phyloP scores from a whole-genome alignment of 305 asterid species.

The Fraxinus albicans region DNA sequence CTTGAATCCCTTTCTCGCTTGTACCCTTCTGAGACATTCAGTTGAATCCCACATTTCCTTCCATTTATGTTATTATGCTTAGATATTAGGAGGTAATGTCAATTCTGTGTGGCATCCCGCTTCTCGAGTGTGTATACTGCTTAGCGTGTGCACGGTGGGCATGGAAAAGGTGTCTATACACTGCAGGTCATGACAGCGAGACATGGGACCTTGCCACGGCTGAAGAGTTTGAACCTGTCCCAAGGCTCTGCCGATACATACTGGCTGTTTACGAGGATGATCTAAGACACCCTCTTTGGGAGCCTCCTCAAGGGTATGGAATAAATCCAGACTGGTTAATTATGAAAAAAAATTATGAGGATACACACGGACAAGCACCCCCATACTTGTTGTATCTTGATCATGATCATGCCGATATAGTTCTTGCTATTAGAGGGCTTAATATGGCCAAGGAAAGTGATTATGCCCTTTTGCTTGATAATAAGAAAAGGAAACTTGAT shows the following conservation, averaged over 20 bases:
- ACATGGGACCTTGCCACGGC: conserved; percentile 68
- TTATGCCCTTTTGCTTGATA: conserved; percentile 69
- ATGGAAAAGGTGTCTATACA: conserved; percentile 79
- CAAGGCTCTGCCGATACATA: conserved; percentile 75
- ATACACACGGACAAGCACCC: conserved; percentile 64
- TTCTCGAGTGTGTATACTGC: conserved; percentile 78
- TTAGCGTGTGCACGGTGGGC: conserved; percentile 85
- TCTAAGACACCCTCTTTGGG: conserved; percentile 65
- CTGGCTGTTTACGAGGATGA: conserved; percentile 77
- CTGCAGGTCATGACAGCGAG: conserved; percentile 81
- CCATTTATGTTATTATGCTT: conserved; percentile 7
- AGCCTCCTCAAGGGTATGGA: conserved; percentile 79
- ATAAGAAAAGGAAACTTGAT: conserved; percentile 62
- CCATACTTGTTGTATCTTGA: conserved; percentile 72
- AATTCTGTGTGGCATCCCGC: conserved; percentile 67
- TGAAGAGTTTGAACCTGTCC: conserved; percentile 79
- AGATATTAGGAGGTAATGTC: conserved; percentile 46
- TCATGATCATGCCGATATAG: conserved; percentile 69
- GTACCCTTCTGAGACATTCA: not conserved
- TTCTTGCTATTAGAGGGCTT: conserved; percentile 82
- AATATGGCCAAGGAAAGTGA: conserved; percentile 86
- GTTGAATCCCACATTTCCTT: not conserved
- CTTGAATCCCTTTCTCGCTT: not conserved
- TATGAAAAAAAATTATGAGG: conserved; percentile 51
- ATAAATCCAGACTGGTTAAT: conserved; percentile 57